Conservation (phyloP, 768 basidiomycete species). For the Exidia glandulosa region DNA sequence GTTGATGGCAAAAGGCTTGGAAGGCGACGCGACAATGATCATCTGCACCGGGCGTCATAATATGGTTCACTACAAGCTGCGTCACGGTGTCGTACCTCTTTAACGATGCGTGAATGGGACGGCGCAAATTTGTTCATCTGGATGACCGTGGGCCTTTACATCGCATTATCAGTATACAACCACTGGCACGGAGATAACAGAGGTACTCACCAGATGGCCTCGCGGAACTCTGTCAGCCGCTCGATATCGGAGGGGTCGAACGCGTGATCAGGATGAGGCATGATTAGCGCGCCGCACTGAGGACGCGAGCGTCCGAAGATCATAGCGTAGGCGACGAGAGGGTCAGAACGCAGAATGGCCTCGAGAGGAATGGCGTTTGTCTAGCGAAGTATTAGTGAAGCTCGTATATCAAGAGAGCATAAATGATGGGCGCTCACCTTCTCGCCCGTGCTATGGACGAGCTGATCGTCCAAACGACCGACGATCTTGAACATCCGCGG, state of each 20-base stretch:
- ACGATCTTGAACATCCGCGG: slow-evolving; percentile 24
- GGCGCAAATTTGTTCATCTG: slow-evolving; percentile 9
- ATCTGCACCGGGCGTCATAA: slow-evolving; percentile 9
- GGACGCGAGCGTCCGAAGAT: slow-evolving; percentile 20
- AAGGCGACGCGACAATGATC: slow-evolving; percentile 24
- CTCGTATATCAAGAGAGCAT: no score
- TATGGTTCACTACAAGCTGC: background rate
- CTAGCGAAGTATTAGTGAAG: slow-evolving; percentile 12
- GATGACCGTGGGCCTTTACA: slow-evolving; percentile 31
- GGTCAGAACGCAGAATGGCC: slow-evolving; percentile 3
- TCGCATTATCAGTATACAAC: slow-evolving; percentile 13
- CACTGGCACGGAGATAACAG: background rate
- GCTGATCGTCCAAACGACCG: slow-evolving; percentile 29
- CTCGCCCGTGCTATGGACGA: slow-evolving; percentile 33
- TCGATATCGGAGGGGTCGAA: slow-evolving; percentile 20
- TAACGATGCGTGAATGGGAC: slow-evolving; percentile 28
- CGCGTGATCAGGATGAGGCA: slow-evolving; percentile 22
- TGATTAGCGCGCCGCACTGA: slow-evolving; percentile 26
- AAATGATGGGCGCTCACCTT: slow-evolving; percentile 26
- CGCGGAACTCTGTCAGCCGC: slow-evolving; percentile 18
- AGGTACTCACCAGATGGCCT: background rate
- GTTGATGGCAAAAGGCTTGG: slow-evolving; percentile 20
- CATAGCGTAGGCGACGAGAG: slow-evolving; percentile 4
- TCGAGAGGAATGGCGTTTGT: slow-evolving; percentile 29
- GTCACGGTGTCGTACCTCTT: slow-evolving; percentile 19